phyloP scores from a whole-genome alignment of 352 stramenopile species.

The Albugo laibachii region DNA sequence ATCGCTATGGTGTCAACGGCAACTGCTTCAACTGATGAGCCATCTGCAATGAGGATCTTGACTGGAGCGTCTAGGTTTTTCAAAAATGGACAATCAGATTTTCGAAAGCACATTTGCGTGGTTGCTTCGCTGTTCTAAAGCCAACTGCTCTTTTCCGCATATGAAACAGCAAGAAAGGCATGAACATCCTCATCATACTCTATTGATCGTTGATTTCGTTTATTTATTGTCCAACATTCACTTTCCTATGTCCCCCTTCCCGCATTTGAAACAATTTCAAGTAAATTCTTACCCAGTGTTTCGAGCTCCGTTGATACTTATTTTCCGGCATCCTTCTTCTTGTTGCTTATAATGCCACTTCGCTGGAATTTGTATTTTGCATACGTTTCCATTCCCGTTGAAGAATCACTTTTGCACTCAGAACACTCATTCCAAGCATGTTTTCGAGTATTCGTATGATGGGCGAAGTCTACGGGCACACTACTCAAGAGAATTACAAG shows the following conservation, averaged over 20 bases:
- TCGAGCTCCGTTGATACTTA: not conserved
- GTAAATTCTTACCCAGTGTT: not conserved
- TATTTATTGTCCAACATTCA: slow-evolving; percentile 1
- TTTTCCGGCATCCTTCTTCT: not conserved
- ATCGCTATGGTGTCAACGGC: not conserved
- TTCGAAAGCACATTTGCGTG: slow-evolving; percentile 3
- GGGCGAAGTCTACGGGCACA: not conserved
- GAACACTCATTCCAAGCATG: not conserved
- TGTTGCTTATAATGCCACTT: not conserved
- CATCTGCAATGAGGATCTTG: no score
- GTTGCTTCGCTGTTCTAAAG: slow-evolving; percentile 2
- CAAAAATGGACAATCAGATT: not conserved
- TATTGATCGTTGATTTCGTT: not conserved
- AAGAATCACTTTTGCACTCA: not conserved
- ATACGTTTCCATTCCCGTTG: not conserved
- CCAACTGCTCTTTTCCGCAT: not conserved
- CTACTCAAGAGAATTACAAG: slow-evolving; percentile 1
- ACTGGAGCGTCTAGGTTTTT: no score
- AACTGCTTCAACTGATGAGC: no score
- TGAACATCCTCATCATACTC: no score
- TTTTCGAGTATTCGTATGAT: slow-evolving; percentile 3
- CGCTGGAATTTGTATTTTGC: not conserved
- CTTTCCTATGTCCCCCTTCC: slow-evolving; percentile 1
- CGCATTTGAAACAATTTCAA: slow-evolving; percentile 2
- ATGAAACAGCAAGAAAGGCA: no score